Evolutionary conservation across 495 filamentous ascomycete genomes (phyloP).

Genomic region (Penicillium odoratum): DNA sequence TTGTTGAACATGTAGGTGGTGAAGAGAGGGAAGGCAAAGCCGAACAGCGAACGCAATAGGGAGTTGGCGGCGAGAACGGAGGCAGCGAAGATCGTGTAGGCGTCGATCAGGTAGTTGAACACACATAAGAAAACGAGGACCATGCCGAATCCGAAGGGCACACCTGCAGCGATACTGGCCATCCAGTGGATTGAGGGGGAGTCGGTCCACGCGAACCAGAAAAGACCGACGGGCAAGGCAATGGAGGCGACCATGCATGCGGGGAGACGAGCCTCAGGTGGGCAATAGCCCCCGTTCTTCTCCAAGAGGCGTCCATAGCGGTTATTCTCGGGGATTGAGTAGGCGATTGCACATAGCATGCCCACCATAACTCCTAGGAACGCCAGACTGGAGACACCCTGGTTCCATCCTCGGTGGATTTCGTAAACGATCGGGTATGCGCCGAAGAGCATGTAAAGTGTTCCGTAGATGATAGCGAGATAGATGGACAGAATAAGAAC

Average conservation of each 20-base stretch:
- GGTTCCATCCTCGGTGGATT: conserved; percentile 66
- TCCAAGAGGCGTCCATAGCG: conserved; percentile 33
- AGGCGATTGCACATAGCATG: conserved; percentile 61
- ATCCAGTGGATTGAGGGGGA: conserved; percentile 65
- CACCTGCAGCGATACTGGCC: conserved; percentile 56
- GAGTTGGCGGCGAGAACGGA: conserved; percentile 72
- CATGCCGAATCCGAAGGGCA: conserved; percentile 68
- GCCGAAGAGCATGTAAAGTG: conserved; percentile 77
- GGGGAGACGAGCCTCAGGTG: conserved; percentile 42
- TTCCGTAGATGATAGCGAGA: conserved; percentile 67
- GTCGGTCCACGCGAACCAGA: conserved; percentile 67
- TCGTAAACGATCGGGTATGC: conserved; percentile 73
- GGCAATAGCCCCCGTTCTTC: conserved; percentile 31
- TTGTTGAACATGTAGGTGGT: conserved; percentile 69
- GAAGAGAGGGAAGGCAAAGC: conserved; percentile 76
- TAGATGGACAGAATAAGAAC: conserved; percentile 62
- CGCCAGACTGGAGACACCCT: conserved; percentile 65
- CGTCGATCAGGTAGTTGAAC: conserved; percentile 73
- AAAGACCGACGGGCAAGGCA: conserved; percentile 47
- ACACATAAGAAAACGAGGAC: conserved; percentile 68
- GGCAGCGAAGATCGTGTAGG: conserved; percentile 73
- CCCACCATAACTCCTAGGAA: conserved; percentile 76
- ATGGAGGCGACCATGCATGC: conserved; percentile 37
- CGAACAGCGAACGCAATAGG: conserved; percentile 62
- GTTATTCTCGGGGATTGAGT: conserved; percentile 41